Evolutionary conservation across 495 filamentous ascomycete species (phyloP).

Genomic region (Penicillium ochrochloron): DNA sequence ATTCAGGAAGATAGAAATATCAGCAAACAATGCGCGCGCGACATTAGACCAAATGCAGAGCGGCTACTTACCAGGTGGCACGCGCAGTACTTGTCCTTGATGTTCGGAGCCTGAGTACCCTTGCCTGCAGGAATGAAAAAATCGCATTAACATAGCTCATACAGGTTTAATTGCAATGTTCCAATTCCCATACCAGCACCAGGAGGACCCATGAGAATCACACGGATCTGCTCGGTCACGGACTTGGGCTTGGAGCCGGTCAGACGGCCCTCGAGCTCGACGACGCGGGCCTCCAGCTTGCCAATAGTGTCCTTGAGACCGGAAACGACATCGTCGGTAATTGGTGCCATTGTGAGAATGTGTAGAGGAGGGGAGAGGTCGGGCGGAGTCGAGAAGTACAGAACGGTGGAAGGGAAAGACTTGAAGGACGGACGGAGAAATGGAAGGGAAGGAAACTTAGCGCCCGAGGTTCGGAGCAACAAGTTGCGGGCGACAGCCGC

Average conservation of each 20-base stretch:
- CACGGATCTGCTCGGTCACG: slow-evolving; percentile 69
- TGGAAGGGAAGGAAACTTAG: slow-evolving; percentile 41
- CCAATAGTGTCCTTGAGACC: slow-evolving; percentile 76
- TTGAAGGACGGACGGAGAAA: slow-evolving; percentile 39
- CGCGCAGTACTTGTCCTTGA: slow-evolving; percentile 95
- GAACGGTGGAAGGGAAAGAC: slow-evolving; percentile 29
- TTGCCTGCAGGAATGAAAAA: slow-evolving; percentile 67
- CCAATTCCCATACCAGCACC: slow-evolving; percentile 76
- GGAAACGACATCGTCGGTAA: slow-evolving; percentile 75
- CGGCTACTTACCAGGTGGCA: slow-evolving; percentile 84
- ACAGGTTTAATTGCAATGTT: slow-evolving; percentile 10
- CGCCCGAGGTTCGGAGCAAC: slow-evolving; percentile 39
- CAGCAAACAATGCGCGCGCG: slow-evolving; percentile 11
- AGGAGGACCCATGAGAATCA: slow-evolving; percentile 97
- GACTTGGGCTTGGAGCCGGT: slow-evolving; percentile 58
- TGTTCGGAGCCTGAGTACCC: slow-evolving; percentile 96
- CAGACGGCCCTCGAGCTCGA: slow-evolving; percentile 72
- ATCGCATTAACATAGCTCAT: slow-evolving; percentile 21
- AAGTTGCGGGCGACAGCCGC: background rate
- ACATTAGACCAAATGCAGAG: background rate
- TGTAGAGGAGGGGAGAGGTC: slow-evolving; percentile 29
- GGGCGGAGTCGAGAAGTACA: slow-evolving; percentile 13
- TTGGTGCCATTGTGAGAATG: slow-evolving; percentile 73
- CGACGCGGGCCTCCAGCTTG: slow-evolving; percentile 82
- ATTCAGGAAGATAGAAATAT: slow-evolving; percentile 19